Base-by-base conservation (phyloP, 2,329 filamentous ascomycete genomes). In the Diplodia sapinea region DNA sequence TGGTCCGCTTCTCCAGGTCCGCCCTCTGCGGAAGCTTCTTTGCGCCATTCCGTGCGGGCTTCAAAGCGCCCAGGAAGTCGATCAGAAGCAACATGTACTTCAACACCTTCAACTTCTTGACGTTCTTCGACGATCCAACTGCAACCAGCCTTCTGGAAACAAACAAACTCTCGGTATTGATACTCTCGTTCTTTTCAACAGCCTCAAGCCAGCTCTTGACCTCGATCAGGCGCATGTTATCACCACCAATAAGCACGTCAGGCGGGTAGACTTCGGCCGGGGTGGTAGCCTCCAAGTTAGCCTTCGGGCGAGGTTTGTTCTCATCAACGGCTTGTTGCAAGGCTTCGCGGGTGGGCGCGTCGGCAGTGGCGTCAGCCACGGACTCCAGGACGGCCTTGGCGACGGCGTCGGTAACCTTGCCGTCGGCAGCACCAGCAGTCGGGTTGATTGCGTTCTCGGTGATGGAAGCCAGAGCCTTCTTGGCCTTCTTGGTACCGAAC, bases 401-500 rank as follows among this genome's bases (percentile, higher is more conserved):
- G 1, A 78, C 66, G 75, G 71, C 70, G 20, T 77, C 75, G 29
- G 59, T 36, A 7, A 63, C 31, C 59, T 73, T 72, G 47, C 72
- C 69, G 47, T 68, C 69, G 51, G 79, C 51, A 70, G 72, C 43
- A 17, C 61, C 66, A 59, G 70, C 69, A 20, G 72, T 74, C 33
- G 76, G 75, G 43, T 74, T 80, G 72, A 94, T 92, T 20, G 90
- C 90, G 74, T 94, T 93, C 73, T 91, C 85, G 2, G 88, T 88
- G 70, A 86, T 84, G 67, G 89, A 86, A 33, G 85, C 83, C 72
- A 95, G 88, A 1, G 88, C 90, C 80, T 94, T 94, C 83, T 89
- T 91, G 26, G 92, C 90, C 80, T 94, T 94, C 82, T 92, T 93
- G 31, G 91, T 94, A 77, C 92, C 92, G 74, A 96, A 96, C 38